Evolutionary conservation across 331 rosid species (phyloP).

Genomic region (Prunus yedoensis): DNA sequence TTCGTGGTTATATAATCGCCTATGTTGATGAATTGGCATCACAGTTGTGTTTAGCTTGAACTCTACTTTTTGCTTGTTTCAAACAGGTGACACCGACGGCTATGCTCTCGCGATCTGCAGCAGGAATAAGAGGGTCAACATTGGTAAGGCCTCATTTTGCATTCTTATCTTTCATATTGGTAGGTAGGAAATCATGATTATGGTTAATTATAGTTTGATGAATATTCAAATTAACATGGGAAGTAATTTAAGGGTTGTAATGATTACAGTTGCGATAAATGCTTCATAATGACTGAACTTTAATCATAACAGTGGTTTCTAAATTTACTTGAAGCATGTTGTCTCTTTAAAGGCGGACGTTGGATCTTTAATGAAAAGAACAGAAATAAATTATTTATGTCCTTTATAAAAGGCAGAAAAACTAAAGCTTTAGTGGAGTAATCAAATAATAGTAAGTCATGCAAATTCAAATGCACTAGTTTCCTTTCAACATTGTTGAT

Average conservation of each 20-base stretch:
- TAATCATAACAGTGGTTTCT: background rate
- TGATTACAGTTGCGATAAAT: background rate
- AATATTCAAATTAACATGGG: background rate
- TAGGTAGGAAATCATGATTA: background rate
- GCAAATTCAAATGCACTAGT: background rate
- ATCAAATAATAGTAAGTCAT: background rate
- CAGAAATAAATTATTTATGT: background rate
- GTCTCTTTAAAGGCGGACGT: background rate
- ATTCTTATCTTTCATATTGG: background rate
- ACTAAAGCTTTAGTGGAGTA: background rate
- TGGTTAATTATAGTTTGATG: background rate
- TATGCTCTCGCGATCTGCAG: constrained; percentile 89
- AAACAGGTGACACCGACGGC: constrained; percentile 89
- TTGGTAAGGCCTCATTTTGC: constrained; percentile 45
- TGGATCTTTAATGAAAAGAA: background rate
- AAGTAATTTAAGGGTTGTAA: background rate
- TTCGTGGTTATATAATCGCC: background rate
- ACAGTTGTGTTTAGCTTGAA: background rate
- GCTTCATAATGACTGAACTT: background rate
- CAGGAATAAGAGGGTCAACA: constrained; percentile 92
- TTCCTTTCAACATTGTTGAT: background rate
- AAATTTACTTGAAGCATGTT: background rate
- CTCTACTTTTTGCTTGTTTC: constrained; percentile 19
- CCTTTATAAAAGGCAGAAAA: background rate
- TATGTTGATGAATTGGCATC: background rate